These are phyloP conservation scores for Pseudonectria buxi DNA, from an alignment of 2,329 filamentous ascomycete species.

Conservation along the genomic window DNA sequence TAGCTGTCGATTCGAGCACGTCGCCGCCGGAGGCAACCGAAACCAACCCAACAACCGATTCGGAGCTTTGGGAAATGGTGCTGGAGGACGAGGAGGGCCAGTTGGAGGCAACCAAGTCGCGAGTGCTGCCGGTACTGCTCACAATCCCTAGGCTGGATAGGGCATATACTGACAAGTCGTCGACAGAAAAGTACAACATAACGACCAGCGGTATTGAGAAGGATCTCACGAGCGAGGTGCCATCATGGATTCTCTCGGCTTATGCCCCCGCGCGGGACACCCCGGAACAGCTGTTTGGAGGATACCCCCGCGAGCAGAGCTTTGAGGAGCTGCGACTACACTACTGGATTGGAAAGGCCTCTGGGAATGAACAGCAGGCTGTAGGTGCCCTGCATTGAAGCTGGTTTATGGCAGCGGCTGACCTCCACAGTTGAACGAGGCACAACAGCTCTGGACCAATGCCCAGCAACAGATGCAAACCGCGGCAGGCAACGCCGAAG, in stretches of 20 bases:
- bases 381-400: conserved; percentile 28
- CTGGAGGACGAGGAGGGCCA: conserved; percentile 13
- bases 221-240: conserved; percentile 65
- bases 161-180: conserved; percentile 8
- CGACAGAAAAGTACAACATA: conserved; percentile 41
- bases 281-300: conserved; percentile 79
- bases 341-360: conserved; percentile 53
- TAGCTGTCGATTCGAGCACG: conserved; percentile 50
- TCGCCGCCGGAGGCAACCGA: conserved; percentile 28
- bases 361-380: conserved; percentile 52
- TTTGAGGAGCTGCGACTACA: conserved; percentile 80
- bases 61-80: conserved; percentile 41
- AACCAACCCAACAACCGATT: conserved; percentile 49
- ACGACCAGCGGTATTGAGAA: conserved; percentile 52
- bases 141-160: background rate
- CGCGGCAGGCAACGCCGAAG: conserved; percentile 62
- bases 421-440: conserved; percentile 47
- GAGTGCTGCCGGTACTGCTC: conserved; percentile 13
- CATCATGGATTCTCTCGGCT: conserved; percentile 78
- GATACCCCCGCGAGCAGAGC: conserved; percentile 71
- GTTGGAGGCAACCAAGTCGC: conserved; percentile 10
- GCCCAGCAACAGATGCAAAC: conserved; percentile 65
- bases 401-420: conserved; percentile 8
- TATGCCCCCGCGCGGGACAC: conserved; percentile 74
- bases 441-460: conserved; percentile 54